These are phyloP conservation scores for Phialophora macrospora DNA, from an alignment of 2,329 filamentous ascomycete species.

Conservation along the genomic window DNA sequence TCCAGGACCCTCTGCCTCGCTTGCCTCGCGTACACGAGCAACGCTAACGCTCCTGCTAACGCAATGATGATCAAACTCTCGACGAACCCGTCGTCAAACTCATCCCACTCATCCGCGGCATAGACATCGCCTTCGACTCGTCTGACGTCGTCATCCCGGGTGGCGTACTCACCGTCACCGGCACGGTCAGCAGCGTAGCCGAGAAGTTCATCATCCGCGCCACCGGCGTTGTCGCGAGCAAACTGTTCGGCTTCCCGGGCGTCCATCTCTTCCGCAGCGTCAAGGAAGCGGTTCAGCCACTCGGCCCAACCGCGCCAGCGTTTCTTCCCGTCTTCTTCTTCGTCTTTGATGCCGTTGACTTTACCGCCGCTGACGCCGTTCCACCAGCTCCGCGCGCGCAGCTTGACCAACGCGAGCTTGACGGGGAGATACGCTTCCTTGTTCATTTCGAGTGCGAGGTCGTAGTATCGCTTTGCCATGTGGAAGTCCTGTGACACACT, in stretches of 20 bases:
- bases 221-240: constrained; percentile 53
- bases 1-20: constrained; percentile 65
- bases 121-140: constrained; percentile 42
- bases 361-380: constrained; percentile 89
- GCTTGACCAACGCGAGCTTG: constrained; percentile 81
- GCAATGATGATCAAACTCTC: constrained; percentile 85
- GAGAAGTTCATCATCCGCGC: constrained; percentile 52
- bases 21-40: constrained; percentile 81
- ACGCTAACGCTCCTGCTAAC: constrained; percentile 73
- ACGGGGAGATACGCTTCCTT: constrained; percentile 93
- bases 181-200: constrained; percentile 61
- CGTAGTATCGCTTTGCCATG: constrained; percentile 94
- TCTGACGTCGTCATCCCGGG: constrained; percentile 8
- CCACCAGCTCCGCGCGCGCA: constrained; percentile 87
- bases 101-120: constrained; percentile 63
- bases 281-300: constrained; percentile 85
- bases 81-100: constrained; percentile 75
- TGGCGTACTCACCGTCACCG: constrained; percentile 45
- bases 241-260: constrained; percentile 66
- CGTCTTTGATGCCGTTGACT: constrained; percentile 89
- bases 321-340: constrained; percentile 64
- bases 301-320: constrained; percentile 80
- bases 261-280: constrained; percentile 68
- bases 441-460: constrained; percentile 88
- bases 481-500: constrained; percentile 95